Evolutionary conservation across 2,329 filamentous ascomycete species (phyloP).

Genomic region (Colletotrichum karsti): DNA sequence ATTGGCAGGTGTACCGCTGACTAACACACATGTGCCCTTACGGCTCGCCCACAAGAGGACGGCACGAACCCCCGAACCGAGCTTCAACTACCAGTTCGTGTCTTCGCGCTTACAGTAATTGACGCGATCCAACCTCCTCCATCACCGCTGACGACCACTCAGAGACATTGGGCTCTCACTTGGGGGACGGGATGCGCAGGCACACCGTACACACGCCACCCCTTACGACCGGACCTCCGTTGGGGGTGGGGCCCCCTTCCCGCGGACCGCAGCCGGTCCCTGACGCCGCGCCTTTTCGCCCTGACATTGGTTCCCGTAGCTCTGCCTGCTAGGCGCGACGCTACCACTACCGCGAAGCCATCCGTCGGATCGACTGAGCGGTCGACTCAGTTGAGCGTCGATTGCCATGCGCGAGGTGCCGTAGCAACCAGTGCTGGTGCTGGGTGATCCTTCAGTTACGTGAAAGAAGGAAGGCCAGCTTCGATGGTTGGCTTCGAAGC

Average conservation of each 20-base stretch:
- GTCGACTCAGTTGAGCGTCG: not conserved
- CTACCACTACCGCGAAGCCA: constrained; percentile 3
- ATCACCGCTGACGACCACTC: not conserved
- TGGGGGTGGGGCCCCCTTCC: constrained; percentile 10
- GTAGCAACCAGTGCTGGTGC: not conserved
- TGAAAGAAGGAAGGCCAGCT: not conserved
- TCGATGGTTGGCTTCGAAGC: not conserved
- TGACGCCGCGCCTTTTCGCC: constrained; percentile 25
- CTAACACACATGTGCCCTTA: not conserved
- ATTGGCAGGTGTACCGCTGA: not conserved
- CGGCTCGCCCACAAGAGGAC: not conserved
- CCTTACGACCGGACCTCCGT: constrained; percentile 24
- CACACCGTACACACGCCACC: not conserved
- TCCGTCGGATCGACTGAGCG: not conserved
- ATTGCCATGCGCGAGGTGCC: not conserved
- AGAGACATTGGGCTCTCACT: not conserved
- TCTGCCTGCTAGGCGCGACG: constrained; percentile 9
- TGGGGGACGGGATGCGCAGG: not conserved
- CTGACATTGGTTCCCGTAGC: constrained; percentile 6
- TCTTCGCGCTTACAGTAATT: constrained; percentile 6
- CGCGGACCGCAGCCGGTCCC: constrained; percentile 12
- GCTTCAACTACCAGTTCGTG: not conserved
- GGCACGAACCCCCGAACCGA: not conserved
- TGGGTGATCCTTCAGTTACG: too few species aligned
- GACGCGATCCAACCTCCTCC: constrained; percentile 3